Percentiles rank a stretch among this genome's conserved stretches.
phyloP scores from a whole-genome alignment of 805 yeast genomes.

The Cyberlindnera meyerae region DNA sequence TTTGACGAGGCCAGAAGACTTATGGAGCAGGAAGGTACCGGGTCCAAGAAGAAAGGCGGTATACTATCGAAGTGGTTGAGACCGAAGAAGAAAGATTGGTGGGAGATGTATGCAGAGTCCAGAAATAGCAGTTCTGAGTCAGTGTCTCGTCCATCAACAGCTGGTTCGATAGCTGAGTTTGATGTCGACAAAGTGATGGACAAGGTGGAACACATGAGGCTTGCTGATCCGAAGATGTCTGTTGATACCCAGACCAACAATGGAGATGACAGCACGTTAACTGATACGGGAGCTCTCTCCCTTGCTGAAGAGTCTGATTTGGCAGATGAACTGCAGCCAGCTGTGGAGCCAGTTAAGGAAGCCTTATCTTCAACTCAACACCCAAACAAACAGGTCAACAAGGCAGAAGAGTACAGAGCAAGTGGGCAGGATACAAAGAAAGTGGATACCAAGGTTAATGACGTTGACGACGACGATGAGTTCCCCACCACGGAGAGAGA shows the following conservation, averaged over 20 bases:
- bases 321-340: neutral
- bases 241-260: neutral
- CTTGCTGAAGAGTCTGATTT: constrained; percentile 5
- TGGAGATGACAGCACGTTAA: neutral
- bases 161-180: constrained; percentile 8
- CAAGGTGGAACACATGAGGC: constrained; percentile 12
- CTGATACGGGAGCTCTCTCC: neutral
- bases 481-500: constrained; percentile 16
- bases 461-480: constrained; percentile 16
- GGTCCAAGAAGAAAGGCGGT: constrained; percentile 29
- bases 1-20: constrained; percentile 79
- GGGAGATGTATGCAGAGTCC: constrained; percentile 34
- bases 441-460: too few species aligned
- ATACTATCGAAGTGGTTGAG: constrained; percentile 43
- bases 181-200: constrained; percentile 20
- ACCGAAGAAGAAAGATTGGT: constrained; percentile 54
- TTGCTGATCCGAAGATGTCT: neutral
- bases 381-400: too few species aligned
- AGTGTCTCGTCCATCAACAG: constrained; percentile 2
- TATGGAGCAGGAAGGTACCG: constrained; percentile 40
- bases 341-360: too few species aligned
- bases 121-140: constrained; percentile 17
- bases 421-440: too few species aligned
- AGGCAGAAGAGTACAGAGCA: too few species aligned
- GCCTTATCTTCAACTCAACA: too few species aligned